Base-by-base conservation (phyloP, 495 filamentous ascomycete species). In the Aspergillus coremiiformis region DNA sequence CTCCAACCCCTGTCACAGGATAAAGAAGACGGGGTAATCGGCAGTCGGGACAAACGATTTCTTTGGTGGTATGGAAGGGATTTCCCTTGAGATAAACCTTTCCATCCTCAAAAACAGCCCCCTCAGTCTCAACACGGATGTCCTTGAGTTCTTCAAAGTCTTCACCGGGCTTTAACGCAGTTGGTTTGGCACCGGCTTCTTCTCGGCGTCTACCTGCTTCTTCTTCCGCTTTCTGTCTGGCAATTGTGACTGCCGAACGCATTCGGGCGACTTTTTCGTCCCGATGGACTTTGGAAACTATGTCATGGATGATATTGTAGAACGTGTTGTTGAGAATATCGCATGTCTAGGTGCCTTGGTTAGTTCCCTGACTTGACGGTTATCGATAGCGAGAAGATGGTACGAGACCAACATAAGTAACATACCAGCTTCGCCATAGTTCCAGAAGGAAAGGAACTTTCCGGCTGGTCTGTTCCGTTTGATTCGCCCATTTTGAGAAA, bases 181-280 rank as follows among this genome's bases (percentile, higher is more conserved):
- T 55, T 15, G 67, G 57, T 7, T 72, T 66, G 22, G 55, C 59
- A 39, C 66, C 66, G 5, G 61, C 42, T 0, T 65, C 59, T 37
- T 73, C 71, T n/a, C 70, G 68, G 8, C 65, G 65, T 20, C 65
- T 56, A 35, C 49, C 54, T 17, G 67, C 63, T 42, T 78, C 69
- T 39, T 80, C 78, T 59, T 77, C 68, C 23, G 84, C 82, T 52
- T 82, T 76, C 66, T 86, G 84, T 67, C 85, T 76, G 56, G 85
- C 82, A 44, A 81, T 66, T 32, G 86, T 82, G 42, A 87, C 86
- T 12, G 87, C 87, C 33, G 87, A 86, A 39, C 77, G 73, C 64
- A 83, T 85, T 49, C 86, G 83, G 35, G 82, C 78, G 47, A 82
- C 78, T 65, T 87, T 87, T 66, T 89, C 84, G 59, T 87, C 81